Base-by-base conservation (phyloP, 305 asterid species). In the Fraxinus velutina region DNA sequence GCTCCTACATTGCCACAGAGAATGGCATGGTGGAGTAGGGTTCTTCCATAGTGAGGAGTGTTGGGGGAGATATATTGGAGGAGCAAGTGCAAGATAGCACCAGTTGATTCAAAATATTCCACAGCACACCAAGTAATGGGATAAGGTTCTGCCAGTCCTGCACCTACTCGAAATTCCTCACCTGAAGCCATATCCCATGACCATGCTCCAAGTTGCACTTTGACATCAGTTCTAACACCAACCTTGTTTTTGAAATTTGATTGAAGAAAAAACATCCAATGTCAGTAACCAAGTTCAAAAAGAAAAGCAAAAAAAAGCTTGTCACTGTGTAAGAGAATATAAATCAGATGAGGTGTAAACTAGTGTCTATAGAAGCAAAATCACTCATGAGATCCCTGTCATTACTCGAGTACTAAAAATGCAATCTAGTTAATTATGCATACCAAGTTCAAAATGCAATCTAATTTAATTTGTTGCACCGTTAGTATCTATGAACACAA, bases 71-170 rank as follows among this genome's bases (percentile, higher is more conserved):
- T 77, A 80, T 83, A 85, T 44, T 88, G 87, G 70, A 93, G 92
- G 79, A 93, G 95, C 89, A 86, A 88, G 73, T 39, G 87, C 83
- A 93, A 81, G 82, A 93, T 92, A 34, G 92, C 81, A 73, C 97
- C 97, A 21, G 87, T 93, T 73, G 87, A 90, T 90, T 93, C 97
- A 76, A 89, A 93, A 84, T 92, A 93, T 86, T 92, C 97, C 79
- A 92, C 93, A 9, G 97, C 97, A 68, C 97, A 93, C 97, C 97
- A 93, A 68, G 93, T 86, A 80, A 92, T 79, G 30, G 92, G 89
- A 85, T 91, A 92, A 81, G 97, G 93, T 84, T 93, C 97, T 19
- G 94, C 95, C 29, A 93, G 88, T 47, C 97, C 97, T 64, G 97
- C 97, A 78, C 97, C 97, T 27, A 93, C 97, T 73, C 97, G 88